These are phyloP conservation scores for Phialemoniopsis sp. DNA, from an alignment of 2,329 filamentous ascomycete genomes.

Conservation along the genomic window DNA sequence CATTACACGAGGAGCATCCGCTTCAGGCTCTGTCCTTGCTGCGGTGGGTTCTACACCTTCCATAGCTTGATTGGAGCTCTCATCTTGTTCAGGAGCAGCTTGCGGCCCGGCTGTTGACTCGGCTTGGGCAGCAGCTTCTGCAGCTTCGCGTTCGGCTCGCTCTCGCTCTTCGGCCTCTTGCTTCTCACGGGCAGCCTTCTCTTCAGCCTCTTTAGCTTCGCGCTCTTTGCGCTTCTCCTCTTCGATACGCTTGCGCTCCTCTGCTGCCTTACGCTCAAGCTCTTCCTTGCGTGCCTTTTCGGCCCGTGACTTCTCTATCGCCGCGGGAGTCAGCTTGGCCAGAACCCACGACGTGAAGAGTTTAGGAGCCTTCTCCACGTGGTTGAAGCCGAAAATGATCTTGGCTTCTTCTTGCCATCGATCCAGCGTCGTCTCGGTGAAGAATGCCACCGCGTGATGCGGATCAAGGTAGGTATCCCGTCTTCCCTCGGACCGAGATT, in stretches of 20 bases:
- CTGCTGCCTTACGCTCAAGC: slow-evolving; percentile 45
- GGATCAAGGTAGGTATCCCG: slow-evolving; percentile 55
- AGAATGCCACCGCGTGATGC: slow-evolving; percentile 72
- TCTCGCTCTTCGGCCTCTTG: slow-evolving; percentile 18
- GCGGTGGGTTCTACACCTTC: slow-evolving; percentile 22
- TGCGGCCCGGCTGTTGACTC: slow-evolving; percentile 14
- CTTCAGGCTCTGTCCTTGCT: slow-evolving; percentile 12
- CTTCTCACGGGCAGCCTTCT: slow-evolving; percentile 61
- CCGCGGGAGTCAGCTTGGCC: slow-evolving; percentile 73
- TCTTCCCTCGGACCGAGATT: slow-evolving; percentile 41
- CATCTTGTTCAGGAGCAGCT: no score
- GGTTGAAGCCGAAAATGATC: slow-evolving; percentile 71
- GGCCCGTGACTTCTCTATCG: slow-evolving; percentile 76
- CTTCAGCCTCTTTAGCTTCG: slow-evolving; percentile 70
- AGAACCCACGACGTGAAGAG: slow-evolving; percentile 63
- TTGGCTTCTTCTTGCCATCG: slow-evolving; percentile 90
- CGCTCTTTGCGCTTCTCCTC: slow-evolving; percentile 62
- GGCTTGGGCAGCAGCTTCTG: slow-evolving; percentile 17
- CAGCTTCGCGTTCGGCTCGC: slow-evolving; percentile 29
- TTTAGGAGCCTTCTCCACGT: slow-evolving; percentile 65
- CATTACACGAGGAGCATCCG: slow-evolving; percentile 54
- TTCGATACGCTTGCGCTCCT: slow-evolving; percentile 52
- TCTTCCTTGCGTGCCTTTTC: slow-evolving; percentile 56
- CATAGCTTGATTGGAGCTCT: slow-evolving; percentile 50
- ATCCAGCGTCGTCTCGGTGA: slow-evolving; percentile 63